Evolutionary conservation across 2,329 filamentous ascomycete genomes (phyloP).

Genomic region (Arthrobotrys sphaeroides): DNA sequence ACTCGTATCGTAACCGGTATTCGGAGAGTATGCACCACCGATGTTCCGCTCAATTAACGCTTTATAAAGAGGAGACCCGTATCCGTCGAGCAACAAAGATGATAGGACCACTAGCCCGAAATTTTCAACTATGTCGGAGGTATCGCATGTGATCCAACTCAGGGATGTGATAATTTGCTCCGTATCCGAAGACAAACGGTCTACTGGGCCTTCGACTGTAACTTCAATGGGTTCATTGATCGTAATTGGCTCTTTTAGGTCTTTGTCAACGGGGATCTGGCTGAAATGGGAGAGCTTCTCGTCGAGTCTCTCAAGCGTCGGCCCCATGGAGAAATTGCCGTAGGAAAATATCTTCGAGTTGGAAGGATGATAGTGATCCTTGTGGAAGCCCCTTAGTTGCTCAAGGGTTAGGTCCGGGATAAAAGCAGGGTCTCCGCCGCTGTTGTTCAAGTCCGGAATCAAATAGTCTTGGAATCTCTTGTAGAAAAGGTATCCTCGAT

Average conservation of each 20-base stretch:
- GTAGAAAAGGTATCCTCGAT: conserved; percentile 94
- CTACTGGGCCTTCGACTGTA: conserved; percentile 79
- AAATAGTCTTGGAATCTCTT: conserved; percentile 95
- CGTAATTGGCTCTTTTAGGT: conserved; percentile 79
- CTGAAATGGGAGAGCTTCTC: conserved; percentile 78
- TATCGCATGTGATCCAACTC: conserved; percentile 89
- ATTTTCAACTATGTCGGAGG: conserved; percentile 82
- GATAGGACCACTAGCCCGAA: conserved; percentile 86
- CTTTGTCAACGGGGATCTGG: conserved; percentile 73
- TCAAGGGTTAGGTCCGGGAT: conserved; percentile 95
- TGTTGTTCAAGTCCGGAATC: conserved; percentile 94
- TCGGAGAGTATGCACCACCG: conserved; percentile 92
- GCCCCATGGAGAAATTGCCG: conserved; percentile 84
- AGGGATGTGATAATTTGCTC: conserved; percentile 93
- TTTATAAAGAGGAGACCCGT: conserved; percentile 90
- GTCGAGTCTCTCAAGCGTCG: conserved; percentile 82
- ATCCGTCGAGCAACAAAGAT: conserved; percentile 87
- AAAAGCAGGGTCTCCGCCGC: conserved; percentile 92
- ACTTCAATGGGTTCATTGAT: conserved; percentile 75
- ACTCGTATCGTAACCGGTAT: conserved; percentile 87
- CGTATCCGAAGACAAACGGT: conserved; percentile 84
- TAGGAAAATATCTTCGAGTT: conserved; percentile 97
- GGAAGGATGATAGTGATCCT: conserved; percentile 94
- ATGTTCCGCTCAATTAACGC: conserved; percentile 88
- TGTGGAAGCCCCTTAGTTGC: conserved; percentile 86